Evolutionary conservation across 1,284 basidiomycete genomes (phyloP), one percentile per base, ranked within the genome.

Genomic region (Cryptococcus wingfieldii): DNA sequence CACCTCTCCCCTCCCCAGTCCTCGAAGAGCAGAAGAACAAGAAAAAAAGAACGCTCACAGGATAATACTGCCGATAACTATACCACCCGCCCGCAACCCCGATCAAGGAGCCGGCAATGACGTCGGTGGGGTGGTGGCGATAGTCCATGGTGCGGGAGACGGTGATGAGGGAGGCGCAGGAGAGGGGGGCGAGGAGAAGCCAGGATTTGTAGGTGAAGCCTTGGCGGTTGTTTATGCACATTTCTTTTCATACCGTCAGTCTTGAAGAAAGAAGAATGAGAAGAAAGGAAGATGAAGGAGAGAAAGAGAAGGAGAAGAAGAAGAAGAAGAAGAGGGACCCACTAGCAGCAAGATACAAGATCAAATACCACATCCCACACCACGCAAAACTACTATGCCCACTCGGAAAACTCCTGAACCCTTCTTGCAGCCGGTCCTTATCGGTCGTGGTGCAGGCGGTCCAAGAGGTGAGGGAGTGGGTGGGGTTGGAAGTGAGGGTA

Each of bases 331-430:
- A 23, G 9, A 8, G 16, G 9, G 6, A 68, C 73, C 60, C 56
- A 73, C 73, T 75, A 10, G 69, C 65, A 7, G 63, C 56, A 7
- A 80, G 83, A 43, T 76, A 91, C 83, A 72, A 60, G 42, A 70
- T 66, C 37, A 78, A 57, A 62, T 72, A 77, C 67, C 69, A 66
- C 70, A 77, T 72, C 31, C 77, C 75, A 23, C 62, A 61, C 72
- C 72, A 77, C 16, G 68, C 68, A 50, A 77, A 75, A 67, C 88
- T 90, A 1, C 90, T 85, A 78, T 98, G 96, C 1, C 95, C 95
- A 42, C 87, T 90, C 1, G 90, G 90, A 76, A 98, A 97, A 66
- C 87, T 90, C 60, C 90, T 82, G 80, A 92, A 98, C 0, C 95
- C 94, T 70, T 96, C 92, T 19, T 81, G 78, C 59, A 95, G 76